Conservation (phyloP, 1,284 basidiomycete species). For the Pseudozyma flocculosa region DNA sequence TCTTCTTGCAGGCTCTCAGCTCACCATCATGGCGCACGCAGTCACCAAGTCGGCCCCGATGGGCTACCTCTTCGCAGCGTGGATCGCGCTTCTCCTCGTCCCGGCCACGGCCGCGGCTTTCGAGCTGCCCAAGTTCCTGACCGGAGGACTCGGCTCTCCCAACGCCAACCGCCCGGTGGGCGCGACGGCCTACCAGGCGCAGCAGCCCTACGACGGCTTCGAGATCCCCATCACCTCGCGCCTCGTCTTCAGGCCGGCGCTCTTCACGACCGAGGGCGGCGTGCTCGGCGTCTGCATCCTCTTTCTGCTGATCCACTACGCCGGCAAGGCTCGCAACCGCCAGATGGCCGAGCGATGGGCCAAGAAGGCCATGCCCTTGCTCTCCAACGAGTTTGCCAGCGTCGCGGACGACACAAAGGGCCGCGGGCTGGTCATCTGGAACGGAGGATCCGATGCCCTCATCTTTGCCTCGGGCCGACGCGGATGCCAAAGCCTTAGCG, state of each 20-base stretch:
- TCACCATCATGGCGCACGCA: no score
- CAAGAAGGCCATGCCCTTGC: slow-evolving; percentile 19
- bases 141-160: not conserved
- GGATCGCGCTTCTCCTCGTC: slow-evolving; percentile 28
- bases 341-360: slow-evolving; percentile 30
- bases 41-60: slow-evolving; percentile 11
- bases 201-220: slow-evolving; percentile 30
- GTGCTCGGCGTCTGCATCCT: slow-evolving; percentile 30
- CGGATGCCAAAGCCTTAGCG: slow-evolving; percentile 44
- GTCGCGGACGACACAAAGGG: slow-evolving; percentile 29
- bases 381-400: slow-evolving; percentile 43
- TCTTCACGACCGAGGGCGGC: slow-evolving; percentile 40
- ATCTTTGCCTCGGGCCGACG: slow-evolving; percentile 54
- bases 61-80: slow-evolving; percentile 26
- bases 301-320: slow-evolving; percentile 40
- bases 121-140: slow-evolving; percentile 23
- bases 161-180: slow-evolving; percentile 12
- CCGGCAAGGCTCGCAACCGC: slow-evolving; percentile 40
- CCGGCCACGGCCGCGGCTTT: slow-evolving; percentile 12
- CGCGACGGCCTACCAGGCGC: slow-evolving; percentile 28
- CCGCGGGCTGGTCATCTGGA: slow-evolving; percentile 43
- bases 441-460: slow-evolving; percentile 47
- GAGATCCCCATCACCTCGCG: slow-evolving; percentile 17
- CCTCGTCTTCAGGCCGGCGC: slow-evolving; percentile 35
- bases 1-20: no score